phyloP scores from a whole-genome alignment of 2,329 filamentous ascomycete genomes.

The Coniochaeta sp. region DNA sequence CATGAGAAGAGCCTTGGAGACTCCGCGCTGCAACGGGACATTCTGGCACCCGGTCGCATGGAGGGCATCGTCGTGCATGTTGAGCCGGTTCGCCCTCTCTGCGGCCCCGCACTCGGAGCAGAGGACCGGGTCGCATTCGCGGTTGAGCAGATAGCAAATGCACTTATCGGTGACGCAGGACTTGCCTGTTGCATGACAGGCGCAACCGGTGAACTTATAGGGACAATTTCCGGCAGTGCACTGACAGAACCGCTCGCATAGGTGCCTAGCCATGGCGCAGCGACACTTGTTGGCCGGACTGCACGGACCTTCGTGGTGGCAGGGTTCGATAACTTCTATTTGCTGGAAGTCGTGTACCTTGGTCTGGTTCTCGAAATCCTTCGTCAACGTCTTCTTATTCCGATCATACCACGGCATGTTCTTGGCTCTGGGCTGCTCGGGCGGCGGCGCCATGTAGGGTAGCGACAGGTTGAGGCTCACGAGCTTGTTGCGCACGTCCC shows the following conservation, averaged over 20 bases:
- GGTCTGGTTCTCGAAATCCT: constrained; percentile 50
- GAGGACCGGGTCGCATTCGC: constrained; percentile 74
- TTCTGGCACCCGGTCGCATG: constrained; percentile 62
- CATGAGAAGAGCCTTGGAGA: constrained; percentile 58
- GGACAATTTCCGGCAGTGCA: constrained; percentile 53
- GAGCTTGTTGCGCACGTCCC: constrained; percentile 40
- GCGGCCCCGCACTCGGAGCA: constrained; percentile 64
- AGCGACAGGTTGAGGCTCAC: constrained; percentile 29
- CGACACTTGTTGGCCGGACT: constrained; percentile 47
- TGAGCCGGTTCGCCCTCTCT: constrained; percentile 62
- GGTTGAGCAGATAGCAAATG: constrained; percentile 63
- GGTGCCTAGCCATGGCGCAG: constrained; percentile 53
- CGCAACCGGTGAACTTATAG: constrained; percentile 60
- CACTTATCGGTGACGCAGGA: constrained; percentile 55
- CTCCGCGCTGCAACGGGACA: constrained; percentile 61
- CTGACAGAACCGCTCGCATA: constrained; percentile 68
- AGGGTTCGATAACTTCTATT: constrained; percentile 55
- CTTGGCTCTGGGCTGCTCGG: constrained; percentile 30
- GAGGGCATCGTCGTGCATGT: constrained; percentile 51
- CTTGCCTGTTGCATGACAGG: constrained; percentile 55
- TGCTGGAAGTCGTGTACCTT: constrained; percentile 47
- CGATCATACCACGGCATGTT: constrained; percentile 50
- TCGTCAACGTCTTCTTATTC: constrained; percentile 43
- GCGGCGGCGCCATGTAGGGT: constrained; percentile 15
- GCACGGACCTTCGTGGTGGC: constrained; percentile 64